These are phyloP conservation scores for Melocanna baccifera DNA, from an alignment of 176 grass and related monocot species.

Conservation along the genomic window DNA sequence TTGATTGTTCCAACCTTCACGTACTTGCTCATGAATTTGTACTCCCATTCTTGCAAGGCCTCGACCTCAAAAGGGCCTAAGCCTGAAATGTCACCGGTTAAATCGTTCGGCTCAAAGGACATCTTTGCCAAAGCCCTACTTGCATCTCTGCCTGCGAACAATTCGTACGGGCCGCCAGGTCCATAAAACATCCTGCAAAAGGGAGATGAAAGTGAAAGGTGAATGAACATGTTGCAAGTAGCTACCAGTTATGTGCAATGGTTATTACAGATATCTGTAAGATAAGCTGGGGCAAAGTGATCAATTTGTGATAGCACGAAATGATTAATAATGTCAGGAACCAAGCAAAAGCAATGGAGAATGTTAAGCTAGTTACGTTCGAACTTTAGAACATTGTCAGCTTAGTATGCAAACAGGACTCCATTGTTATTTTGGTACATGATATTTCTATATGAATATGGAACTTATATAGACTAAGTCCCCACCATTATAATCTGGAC, in stretches of 20 bases:
- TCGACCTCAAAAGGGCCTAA: slow-evolving; percentile 39
- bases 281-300: not conserved
- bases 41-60: slow-evolving; percentile 59
- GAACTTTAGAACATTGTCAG: not conserved
- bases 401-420: too few relatives aligned
- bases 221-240: not conserved
- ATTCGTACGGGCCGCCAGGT: slow-evolving; percentile 50
- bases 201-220: not conserved
- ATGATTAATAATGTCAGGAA: not conserved
- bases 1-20: slow-evolving; percentile 50
- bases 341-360: too few relatives aligned
- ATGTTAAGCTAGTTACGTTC: not conserved
- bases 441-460: too few relatives aligned
- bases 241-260: not conserved
- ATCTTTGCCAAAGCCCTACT: slow-evolving; percentile 59
- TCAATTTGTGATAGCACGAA: not conserved
- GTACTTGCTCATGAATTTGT: slow-evolving; percentile 64
- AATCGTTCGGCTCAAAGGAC: slow-evolving; percentile 52
- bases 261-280: not conserved
- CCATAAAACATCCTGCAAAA: slow-evolving; percentile 52
- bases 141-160: slow-evolving; percentile 44
- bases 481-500: too few relatives aligned
- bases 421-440: too few relatives aligned
- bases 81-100: slow-evolving; percentile 42
- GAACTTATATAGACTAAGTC: too few relatives aligned